Evolutionary conservation across 495 filamentous ascomycete genomes (phyloP).

Genomic region (Penicillium paxilli): DNA sequence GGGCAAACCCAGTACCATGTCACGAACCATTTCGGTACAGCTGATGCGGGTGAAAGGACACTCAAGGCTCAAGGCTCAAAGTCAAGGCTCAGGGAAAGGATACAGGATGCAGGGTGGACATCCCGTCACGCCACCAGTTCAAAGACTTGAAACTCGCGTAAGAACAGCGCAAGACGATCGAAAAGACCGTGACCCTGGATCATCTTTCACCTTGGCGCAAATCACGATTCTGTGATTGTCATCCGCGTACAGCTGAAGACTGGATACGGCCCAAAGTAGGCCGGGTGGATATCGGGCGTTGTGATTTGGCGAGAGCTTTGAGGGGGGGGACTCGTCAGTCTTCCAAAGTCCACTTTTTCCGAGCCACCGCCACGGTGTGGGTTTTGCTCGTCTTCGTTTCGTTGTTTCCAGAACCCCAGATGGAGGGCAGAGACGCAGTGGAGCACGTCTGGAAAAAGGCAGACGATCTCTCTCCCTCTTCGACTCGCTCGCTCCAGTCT

Average conservation of each 20-base stretch:
- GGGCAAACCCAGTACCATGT: slow-evolving; percentile 19
- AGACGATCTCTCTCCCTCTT: slow-evolving; percentile 9
- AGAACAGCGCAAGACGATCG: slow-evolving; percentile 10
- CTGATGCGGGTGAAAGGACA: not conserved
- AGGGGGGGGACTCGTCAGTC: slow-evolving; percentile 3
- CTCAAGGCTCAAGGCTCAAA: too few species aligned
- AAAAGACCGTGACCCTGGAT: slow-evolving; percentile 3
- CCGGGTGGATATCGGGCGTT: not conserved
- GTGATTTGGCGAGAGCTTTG: not conserved
- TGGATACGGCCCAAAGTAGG: slow-evolving; percentile 3
- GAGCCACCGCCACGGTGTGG: slow-evolving; percentile 31
- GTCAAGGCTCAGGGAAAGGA: too few species aligned
- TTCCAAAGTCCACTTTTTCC: slow-evolving; percentile 11
- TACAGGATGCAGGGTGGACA: not conserved
- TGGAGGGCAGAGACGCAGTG: slow-evolving; percentile 7
- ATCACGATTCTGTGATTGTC: slow-evolving; percentile 9
- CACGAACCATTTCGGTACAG: slow-evolving; percentile 13
- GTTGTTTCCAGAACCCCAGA: slow-evolving; percentile 35
- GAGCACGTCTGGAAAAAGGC: not conserved
- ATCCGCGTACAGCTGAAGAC: not conserved
- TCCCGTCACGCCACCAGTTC: slow-evolving; percentile 13
- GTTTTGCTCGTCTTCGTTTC: slow-evolving; percentile 20
- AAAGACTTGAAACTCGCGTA: slow-evolving; percentile 4
- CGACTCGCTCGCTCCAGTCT: too few species aligned
- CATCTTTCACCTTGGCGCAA: slow-evolving; percentile 9